Evolutionary conservation across 1,284 basidiomycete species (phyloP).

Genomic region (Ceratobasidium sp.): DNA sequence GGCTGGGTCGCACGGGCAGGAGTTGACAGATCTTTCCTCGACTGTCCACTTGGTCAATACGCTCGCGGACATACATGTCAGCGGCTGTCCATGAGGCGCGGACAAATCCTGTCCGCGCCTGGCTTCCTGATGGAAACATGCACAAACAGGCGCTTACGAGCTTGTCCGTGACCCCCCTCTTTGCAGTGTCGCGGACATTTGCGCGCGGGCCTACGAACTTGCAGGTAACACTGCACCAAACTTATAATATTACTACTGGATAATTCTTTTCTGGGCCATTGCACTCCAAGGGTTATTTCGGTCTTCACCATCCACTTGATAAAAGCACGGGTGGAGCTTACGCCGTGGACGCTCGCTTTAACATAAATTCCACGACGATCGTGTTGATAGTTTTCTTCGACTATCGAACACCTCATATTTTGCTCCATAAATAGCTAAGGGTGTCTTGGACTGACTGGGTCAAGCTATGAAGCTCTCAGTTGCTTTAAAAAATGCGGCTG

Average conservation of each 20-base stretch:
- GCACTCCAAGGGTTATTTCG: too few relatives aligned
- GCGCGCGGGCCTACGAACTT: too few relatives aligned
- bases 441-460: not conserved
- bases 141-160: too few relatives aligned
- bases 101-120: constrained; percentile 4
- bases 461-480: constrained; percentile 12
- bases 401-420: not conserved
- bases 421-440: not conserved
- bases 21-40: not conserved
- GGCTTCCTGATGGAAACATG: not conserved
- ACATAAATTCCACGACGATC: not conserved
- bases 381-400: not conserved
- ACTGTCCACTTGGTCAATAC: not conserved
- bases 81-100: not conserved
- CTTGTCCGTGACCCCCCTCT: not conserved
- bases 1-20: not conserved
- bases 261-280: too few relatives aligned
- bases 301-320: not conserved
- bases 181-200: constrained; percentile 1
- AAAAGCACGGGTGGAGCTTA: too few relatives aligned
- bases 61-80: not conserved
- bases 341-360: not conserved
- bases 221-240: too few relatives aligned
- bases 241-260: too few relatives aligned
- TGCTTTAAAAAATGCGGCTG: not conserved